Percentiles rank a stretch among this genome's conserved stretches.
Conservation (phyloP, 1,284 basidiomycete species). For the Schizophyllum amplum region DNA sequence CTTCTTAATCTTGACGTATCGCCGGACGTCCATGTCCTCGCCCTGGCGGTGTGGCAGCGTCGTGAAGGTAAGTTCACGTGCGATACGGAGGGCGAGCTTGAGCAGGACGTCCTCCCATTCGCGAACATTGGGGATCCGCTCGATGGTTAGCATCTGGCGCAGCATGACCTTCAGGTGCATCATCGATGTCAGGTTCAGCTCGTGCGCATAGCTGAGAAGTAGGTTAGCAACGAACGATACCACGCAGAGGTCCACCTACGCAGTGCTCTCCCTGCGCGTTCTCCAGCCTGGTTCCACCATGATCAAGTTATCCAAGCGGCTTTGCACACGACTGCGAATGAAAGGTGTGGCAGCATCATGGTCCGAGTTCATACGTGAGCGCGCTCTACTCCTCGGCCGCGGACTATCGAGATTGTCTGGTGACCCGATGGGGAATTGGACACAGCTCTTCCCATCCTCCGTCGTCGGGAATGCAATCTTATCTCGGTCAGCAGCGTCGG, state of each 20-base stretch:
- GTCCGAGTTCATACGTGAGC: constrained; percentile 62
- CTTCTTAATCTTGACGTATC: constrained; percentile 98
- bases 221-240: not conserved
- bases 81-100: constrained; percentile 72
- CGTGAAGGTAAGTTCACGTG: constrained; percentile 70
- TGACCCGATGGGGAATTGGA: constrained; percentile 74
- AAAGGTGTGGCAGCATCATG: constrained; percentile 65
- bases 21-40: constrained; percentile 91
- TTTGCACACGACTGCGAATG: constrained; percentile 74
- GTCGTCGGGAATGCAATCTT: not conserved
- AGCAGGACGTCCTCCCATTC: constrained; percentile 86
- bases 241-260: constrained; percentile 38
- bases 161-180: constrained; percentile 84
- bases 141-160: constrained; percentile 76
- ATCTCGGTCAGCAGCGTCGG: not conserved
- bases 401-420: constrained; percentile 65
- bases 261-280: constrained; percentile 72
- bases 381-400: constrained; percentile 34
- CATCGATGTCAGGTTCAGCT: constrained; percentile 80
- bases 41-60: constrained; percentile 68
- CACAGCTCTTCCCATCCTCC: constrained; percentile 40
- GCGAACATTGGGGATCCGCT: constrained; percentile 66
- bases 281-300: constrained; percentile 68
- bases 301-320: constrained; percentile 52
- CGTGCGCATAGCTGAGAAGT: constrained; percentile 58